Evolutionary conservation across 2,329 filamentous ascomycete genomes (phyloP), one percentile per base, ranked within the genome.

Genomic region (Stemphylium beticola): DNA sequence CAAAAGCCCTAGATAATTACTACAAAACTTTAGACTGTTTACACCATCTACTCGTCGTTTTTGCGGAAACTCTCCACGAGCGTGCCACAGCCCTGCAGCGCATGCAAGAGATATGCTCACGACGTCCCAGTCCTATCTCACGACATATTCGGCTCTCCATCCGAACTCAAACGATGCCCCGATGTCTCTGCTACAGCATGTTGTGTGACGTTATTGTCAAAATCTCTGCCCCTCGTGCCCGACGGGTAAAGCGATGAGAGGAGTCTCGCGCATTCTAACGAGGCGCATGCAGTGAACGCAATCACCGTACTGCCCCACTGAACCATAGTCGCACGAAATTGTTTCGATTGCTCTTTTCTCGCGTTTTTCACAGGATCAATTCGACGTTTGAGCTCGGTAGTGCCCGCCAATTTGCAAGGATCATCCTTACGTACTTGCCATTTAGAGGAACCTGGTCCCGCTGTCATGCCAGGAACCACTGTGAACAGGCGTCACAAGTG

Each of bases 141-240:
- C 41, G 26, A 41, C 50, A 39, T 48, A n/a, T 15, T 53, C 51
- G 37, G 48, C 37, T 45, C 33, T 42, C 34, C 12, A 47, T 39
- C 50, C 20, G 43, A 43, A 24, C 17, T 41, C 18, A 34, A 51
- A 44, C 12, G 14, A 37, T 22, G 20, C 20, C 31, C 42, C 36
- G 14, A 31, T 15, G 5, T 22, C 18, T 24, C 15, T 11, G 38
- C 15, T 46, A 34, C 54, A 24, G 43, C 48, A 51, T 49, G 34
- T 38, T 18, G 67, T 72, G 49, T 58, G 26, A 67, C 65, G 32
- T 52, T 32, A 43, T 49, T 71, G 63, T 69, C 66, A 68, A 67
- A 64, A 67, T 65, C 65, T 60, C 49, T 22, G 24, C 49, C 36
- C 41, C 43, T 55, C 44, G 47, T 57, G 51, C 49, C 44, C 45